Evolutionary conservation across 495 filamentous ascomycete species (phyloP).

Genomic region (Darksidea phi): DNA sequence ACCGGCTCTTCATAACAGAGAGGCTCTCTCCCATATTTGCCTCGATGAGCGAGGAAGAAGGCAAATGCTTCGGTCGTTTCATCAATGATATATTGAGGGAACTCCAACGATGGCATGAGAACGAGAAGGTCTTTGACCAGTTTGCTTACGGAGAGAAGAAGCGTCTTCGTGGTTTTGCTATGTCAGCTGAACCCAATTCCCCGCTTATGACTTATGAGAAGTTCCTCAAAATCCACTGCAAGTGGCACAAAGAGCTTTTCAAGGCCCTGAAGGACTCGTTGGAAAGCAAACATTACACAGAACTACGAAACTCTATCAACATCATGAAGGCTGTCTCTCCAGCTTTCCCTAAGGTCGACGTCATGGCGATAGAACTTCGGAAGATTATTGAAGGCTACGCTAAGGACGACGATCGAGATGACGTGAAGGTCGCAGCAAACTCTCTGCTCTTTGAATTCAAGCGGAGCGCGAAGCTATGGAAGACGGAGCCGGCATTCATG

Average conservation of each 20-base stretch:
- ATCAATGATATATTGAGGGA: constrained; percentile 76
- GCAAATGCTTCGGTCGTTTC: constrained; percentile 86
- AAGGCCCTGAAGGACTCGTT: constrained; percentile 76
- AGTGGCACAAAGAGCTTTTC: constrained; percentile 82
- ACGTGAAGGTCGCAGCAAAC: constrained; percentile 86
- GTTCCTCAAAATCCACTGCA: constrained; percentile 78
- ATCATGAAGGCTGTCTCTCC: constrained; percentile 77
- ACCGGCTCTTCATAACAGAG: constrained; percentile 78
- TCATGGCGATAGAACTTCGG: constrained; percentile 73
- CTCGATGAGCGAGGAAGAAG: constrained; percentile 81
- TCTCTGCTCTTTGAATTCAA: constrained; percentile 81
- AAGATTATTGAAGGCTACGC: constrained; percentile 63
- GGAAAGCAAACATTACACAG: constrained; percentile 86
- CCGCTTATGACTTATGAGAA: constrained; percentile 77
- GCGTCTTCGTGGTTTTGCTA: constrained; percentile 68
- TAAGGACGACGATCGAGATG: constrained; percentile 72
- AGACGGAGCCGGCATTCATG: constrained; percentile 77
- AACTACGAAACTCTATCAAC: constrained; percentile 92
- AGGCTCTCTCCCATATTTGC: constrained; percentile 78
- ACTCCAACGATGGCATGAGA: constrained; percentile 77
- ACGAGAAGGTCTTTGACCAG: constrained; percentile 72
- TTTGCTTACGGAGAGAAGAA: constrained; percentile 66
- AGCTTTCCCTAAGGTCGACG: constrained; percentile 83
- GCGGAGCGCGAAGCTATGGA: constrained; percentile 74
- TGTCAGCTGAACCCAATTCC: constrained; percentile 55